These are phyloP conservation scores for Xylaria telfairii DNA, from an alignment of 495 filamentous ascomycete species.

Conservation along the genomic window DNA sequence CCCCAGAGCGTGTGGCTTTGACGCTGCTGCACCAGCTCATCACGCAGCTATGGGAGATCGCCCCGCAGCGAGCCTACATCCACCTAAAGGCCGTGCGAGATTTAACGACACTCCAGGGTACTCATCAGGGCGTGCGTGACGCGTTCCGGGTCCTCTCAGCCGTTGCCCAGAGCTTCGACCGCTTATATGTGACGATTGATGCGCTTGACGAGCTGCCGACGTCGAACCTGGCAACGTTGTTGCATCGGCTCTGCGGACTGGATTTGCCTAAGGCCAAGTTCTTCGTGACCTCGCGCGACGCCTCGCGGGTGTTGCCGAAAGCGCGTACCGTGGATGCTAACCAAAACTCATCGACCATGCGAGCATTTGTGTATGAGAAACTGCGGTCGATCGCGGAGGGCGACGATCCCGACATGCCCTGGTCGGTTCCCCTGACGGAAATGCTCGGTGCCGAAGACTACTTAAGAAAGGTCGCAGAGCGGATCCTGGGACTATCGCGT, in stretches of 20 bases:
- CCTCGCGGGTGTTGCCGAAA: neutral
- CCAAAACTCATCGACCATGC: neutral
- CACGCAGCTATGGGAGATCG: neutral
- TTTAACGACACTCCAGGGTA: neutral
- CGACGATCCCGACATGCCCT: neutral
- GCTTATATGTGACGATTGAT: neutral
- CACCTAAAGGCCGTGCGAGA: neutral
- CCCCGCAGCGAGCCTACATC: neutral
- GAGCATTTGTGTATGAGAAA: neutral
- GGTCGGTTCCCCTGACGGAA: neutral
- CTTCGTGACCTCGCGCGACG: neutral
- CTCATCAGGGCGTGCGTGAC: neutral
- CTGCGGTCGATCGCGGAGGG: neutral
- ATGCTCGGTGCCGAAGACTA: neutral
- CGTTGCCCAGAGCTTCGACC: neutral
- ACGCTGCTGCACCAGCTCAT: slow-evolving; percentile 1
- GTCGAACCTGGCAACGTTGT: neutral
- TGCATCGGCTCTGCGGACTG: neutral
- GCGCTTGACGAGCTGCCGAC: slow-evolving; percentile 1
- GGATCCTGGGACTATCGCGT: neutral
- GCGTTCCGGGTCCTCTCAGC: neutral
- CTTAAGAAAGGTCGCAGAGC: neutral
- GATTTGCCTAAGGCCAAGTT: neutral
- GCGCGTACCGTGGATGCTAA: neutral
- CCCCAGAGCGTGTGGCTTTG: neutral